Base-by-base conservation (phyloP, 495 filamentous ascomycete species). In the Saxophila tyrrhenica region DNA sequence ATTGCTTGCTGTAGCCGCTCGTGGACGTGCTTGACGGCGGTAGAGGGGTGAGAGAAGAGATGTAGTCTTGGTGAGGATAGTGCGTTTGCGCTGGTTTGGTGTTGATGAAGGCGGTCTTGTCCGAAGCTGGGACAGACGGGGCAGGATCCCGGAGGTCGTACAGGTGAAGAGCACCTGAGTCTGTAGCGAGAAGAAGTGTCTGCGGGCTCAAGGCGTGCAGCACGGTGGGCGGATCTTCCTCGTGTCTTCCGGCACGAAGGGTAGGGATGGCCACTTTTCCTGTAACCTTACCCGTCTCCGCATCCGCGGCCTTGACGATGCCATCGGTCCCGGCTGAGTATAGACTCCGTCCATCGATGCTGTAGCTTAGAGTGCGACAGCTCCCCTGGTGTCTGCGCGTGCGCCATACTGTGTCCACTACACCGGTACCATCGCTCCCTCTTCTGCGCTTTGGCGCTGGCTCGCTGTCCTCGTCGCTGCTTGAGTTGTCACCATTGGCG, bases 251-350 rank as follows among this genome's bases (percentile, higher is more conserved):
- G 58, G 32, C 63, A 65, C 54, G 15, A 29, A 19, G 39, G 0
- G 43, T 19, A 8, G 82, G 82, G 8, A 84, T 73, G n/a, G 72
- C 72, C 55, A 84, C 78, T 70, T 98, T 92, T 47, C 85, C 84
- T 25, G 76, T 70, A 10, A 98, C 92, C 44, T 79, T 68, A 13
- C 92, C 92, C 2, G 87, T 95, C 63, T 80, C 76, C 0, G 84
- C 76, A 43, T 78, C 81, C 39, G 91, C 94, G 46, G 83, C 84
- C 69, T 98, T 98, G 52, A 98, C 77, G 35, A 97, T 67, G 21
- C 86, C 82, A 71, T 98, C 94, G 44, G 83, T 91, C 41, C 92
- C 94, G 19, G 87, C 85, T 0, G 89, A 95, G 67, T 89, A 95
- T 51, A 97, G 74, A 35, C 74, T 70, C 54, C 78, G 69, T 16